A percentile compares a stretch with the other conserved stretches of the same genome.
Evolutionary conservation across 306 rosid species (phyloP).

Genomic region (Fragaria vesca): DNA sequence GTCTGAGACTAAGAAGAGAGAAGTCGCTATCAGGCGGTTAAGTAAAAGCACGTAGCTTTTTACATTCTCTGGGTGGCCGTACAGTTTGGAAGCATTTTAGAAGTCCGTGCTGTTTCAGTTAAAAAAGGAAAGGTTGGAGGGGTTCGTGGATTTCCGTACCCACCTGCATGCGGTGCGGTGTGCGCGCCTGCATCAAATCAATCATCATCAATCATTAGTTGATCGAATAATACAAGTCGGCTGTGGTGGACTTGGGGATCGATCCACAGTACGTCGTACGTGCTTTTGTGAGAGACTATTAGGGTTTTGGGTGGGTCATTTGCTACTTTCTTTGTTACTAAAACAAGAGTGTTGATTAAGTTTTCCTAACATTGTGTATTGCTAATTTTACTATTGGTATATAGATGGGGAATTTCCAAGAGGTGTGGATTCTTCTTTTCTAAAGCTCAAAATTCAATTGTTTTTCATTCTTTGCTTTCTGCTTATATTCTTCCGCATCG

Average conservation of each 20-base stretch:
- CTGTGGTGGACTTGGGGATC: constrained; percentile 6
- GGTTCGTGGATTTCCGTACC: constrained; percentile 15
- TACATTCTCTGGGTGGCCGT: constrained; percentile 29
- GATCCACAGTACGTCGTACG: background rate
- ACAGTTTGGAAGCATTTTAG: constrained; percentile 29
- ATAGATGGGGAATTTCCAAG: background rate
- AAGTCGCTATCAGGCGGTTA: constrained; percentile 21
- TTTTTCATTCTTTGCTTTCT: background rate
- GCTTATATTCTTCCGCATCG: background rate
- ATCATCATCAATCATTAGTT: constrained; percentile 11
- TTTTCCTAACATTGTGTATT: background rate
- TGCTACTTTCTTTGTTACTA: background rate
- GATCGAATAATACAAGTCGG: background rate
- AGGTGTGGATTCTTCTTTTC: background rate
- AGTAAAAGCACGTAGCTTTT: background rate
- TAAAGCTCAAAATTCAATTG: background rate
- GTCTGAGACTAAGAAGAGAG: background rate
- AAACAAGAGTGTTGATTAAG: background rate
- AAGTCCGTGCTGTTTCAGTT: constrained; percentile 20
- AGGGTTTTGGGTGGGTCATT: background rate
- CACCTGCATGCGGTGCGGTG: no score
- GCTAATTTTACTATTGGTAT: background rate
- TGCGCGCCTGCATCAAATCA: constrained; percentile 30
- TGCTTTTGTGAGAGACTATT: background rate
- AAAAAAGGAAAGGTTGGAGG: background rate